Evolutionary conservation across 306 rosid genomes (phyloP), one percentile per base, ranked within the genome.

Genomic region (Fragaria nilgerrensis): DNA sequence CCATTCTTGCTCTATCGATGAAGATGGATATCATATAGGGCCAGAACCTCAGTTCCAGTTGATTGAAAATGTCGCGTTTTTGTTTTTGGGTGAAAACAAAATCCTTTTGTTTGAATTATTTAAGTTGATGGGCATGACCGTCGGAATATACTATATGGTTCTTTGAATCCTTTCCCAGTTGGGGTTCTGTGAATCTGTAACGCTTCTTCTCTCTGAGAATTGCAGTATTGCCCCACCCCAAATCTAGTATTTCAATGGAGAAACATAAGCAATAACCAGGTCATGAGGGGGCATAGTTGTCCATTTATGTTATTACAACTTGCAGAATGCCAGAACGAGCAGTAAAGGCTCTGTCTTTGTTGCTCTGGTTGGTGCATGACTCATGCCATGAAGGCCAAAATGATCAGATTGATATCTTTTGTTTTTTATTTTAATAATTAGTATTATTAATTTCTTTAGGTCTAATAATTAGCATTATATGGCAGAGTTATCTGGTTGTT

Each of bases 241-340:
- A 59, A 59, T 59, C 27, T 11, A 25, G 66, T 34, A 29, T 6
- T 64, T 19, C 59, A 48, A 49, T 17, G 0, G 11, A 19, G 7
- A 36, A 5, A 5, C 39, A 36, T 36, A 36, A 36, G 34, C 34
- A 32, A 32, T 32, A 32, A 25, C 43, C 22, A 3, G 37, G 53
- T 52, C 37, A 56, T 44, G 3, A 48, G 22, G 36, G 22, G 37
- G 4, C 64, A 20, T 20, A n/a, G 12, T 47, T 10, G 65, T 62
- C 55, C 64, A 65, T 48, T 73, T 41, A 43, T 73, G 10, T 14
- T n/a, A n/a, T 9, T 23, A 17, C 78, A 63, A 79, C 68, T 79
- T 64, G 78, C 62, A 50, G 53, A 64, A 50, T 25, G 44, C 27
- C 29, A 55, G 14, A 2, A n/a, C 9, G 62, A 37, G 61, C 8